A percentile compares a stretch with the other conserved stretches of the same genome.
phyloP scores from a whole-genome alignment of 75 land plant genomes.

The Picea sitchensis region DNA sequence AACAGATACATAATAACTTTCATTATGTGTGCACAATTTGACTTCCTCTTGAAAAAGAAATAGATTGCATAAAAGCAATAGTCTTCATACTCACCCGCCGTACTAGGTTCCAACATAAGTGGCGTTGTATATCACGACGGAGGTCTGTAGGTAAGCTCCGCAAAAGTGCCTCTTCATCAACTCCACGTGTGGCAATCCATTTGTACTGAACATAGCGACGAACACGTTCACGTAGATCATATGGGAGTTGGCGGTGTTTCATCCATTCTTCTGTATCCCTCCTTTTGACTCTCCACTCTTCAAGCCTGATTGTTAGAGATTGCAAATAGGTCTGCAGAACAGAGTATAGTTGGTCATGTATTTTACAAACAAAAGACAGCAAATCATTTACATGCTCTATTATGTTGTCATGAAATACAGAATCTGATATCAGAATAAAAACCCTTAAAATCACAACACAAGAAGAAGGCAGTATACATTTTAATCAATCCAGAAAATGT shows the following conservation, averaged over 20 bases:
- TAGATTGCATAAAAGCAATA: neutral
- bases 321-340: constrained; percentile 66
- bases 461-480: neutral
- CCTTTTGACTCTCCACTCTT: constrained; percentile 81
- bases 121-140: constrained; percentile 85
- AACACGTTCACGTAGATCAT: constrained; percentile 70
- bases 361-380: neutral
- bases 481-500: neutral
- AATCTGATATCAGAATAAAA: constrained; percentile 6
- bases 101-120: constrained; percentile 79
- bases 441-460: neutral
- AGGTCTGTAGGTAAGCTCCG: constrained; percentile 66
- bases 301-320: constrained; percentile 69
- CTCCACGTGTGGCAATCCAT: constrained; percentile 88
- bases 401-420: neutral
- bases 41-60: neutral
- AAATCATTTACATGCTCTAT: neutral
- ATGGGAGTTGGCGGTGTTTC: constrained; percentile 86
- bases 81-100: constrained; percentile 50
- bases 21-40: neutral
- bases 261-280: constrained; percentile 94
- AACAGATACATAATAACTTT: neutral
- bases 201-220: constrained; percentile 70
- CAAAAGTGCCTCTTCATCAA: constrained; percentile 72
- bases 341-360: neutral